Evolutionary conservation across 2,329 filamentous ascomycete species (phyloP), one percentile per base, ranked within the genome.

Genomic region (Aspergillus floridensis): DNA sequence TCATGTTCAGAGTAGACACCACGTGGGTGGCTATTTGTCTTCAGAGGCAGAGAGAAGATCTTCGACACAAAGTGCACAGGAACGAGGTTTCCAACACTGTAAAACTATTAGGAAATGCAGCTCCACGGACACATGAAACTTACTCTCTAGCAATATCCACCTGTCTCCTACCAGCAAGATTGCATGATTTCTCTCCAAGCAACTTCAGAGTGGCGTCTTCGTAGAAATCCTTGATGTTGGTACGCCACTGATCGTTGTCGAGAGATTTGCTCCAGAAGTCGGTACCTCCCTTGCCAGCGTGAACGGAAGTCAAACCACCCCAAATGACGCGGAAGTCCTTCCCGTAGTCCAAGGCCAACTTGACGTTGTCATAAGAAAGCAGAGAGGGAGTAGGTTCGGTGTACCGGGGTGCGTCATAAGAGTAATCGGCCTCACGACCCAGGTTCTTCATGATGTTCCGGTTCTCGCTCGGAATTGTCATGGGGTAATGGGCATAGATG

Each of bases 401-500:
- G 60, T 75, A 80, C 0, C 74, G 69, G 0, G 91, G 90, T 2
- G 83, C 82, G 5, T 86, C 82, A 68, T 86, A 95, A 71, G 84
- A 86, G 76, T 93, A 96, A 29, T 87, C 79, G 31, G 88, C 78
- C 49, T 82, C 88, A 49, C 88, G 85, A 57, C 85, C 84, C 5
- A 95, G 80, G 50, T 86, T 80, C 48, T 83, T 86, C 64, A 92
- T 81, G 63, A 93, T 92, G 63, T 83, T 85, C 59, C 82, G 76
- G 73, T 91, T 95, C 70, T 93, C 90, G 0, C 80, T 78, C 0
- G 91, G 91, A 2, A 89, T 86, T 2, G 85, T 86, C 68, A 88
- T 83, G 49, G 87, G 90, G 70, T 88, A 92, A 70, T 93, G 90
- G 0, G 89, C 91, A 64, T 93, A 96, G 57, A 93, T 86, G 0